Base-by-base conservation (phyloP, 352 stramenopile genomes). In the Pythium rishiriense region DNA sequence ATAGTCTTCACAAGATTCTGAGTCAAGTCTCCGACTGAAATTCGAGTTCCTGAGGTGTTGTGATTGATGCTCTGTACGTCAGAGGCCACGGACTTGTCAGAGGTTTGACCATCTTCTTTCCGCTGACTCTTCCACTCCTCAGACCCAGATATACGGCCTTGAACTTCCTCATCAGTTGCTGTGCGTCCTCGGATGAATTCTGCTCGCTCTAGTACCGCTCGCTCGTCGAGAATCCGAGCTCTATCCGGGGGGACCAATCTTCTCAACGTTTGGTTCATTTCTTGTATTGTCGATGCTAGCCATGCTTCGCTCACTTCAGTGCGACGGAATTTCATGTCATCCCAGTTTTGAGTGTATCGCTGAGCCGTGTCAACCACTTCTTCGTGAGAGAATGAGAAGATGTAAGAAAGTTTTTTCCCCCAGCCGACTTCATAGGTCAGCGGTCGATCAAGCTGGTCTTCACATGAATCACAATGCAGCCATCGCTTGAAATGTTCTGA, bases 391-490 rank as follows among this genome's bases (percentile, higher is more conserved):
- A 96, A 90, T 7, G 93, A 93, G 62, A 98, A 88, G 33, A 98
- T 92, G 66, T 98, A 98, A 57, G 81, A 93, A 0, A 98, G 70
- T 39, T 97, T 87, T 57, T 98, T 98, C 1, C 93, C 93, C 94
- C 96, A 98, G 12, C 94, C 96, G 55, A 95, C 78, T 74, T 98
- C 96, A 61, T 98, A 98, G 43, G 97, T 98, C 22, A 96, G 81
- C 12, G 93, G 90, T 61, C 83, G 80, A 65, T 98, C 90, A 28
- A 98, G 85, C 49, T 98, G 78, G 29, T 96, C 81, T 80, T 98
- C 96, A 69, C 96, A 98, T 3, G 84, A 83, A 76, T 98, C 96
- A 31, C 87, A 96, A 73, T 98, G 94, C n/a, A 98, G 67, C 93
- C 93, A 98, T 52, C 87, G 73, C 58, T 91, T 81, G 47, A 68